A percentile compares a stretch with the other conserved stretches of the same genome.
Evolutionary conservation across 179 eudicot genomes (phyloP).

Genomic region (Gypsophila paniculata): DNA sequence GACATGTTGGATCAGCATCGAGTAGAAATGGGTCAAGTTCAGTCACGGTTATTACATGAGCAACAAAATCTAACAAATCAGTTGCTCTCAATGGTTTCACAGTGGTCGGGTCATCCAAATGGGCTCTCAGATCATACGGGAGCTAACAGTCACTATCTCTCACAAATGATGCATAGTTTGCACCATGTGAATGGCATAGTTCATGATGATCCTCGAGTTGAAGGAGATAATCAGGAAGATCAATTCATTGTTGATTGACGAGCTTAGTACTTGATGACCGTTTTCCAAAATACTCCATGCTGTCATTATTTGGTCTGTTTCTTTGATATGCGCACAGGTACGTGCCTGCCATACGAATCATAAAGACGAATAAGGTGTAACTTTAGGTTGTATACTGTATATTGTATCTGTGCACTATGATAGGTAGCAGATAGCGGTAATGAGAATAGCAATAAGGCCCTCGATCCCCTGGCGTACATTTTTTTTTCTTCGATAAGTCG

Average conservation of each 20-base stretch:
- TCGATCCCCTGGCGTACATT: background rate
- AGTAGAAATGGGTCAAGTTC: slow-evolving; percentile 71
- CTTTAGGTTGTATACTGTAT: slow-evolving; percentile 2
- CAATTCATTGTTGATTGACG: slow-evolving; percentile 80
- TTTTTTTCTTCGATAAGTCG: background rate
- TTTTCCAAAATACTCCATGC: slow-evolving; percentile 14
- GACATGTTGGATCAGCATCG: slow-evolving; percentile 65
- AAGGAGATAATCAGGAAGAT: slow-evolving; percentile 77
- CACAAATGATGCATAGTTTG: slow-evolving; percentile 85
- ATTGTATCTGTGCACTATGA: slow-evolving; percentile 17
- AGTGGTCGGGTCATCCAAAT: slow-evolving; percentile 73
- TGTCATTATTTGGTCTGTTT: background rate
- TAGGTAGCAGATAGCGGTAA: background rate
- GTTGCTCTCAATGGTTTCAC: slow-evolving; percentile 67
- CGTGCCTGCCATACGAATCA: slow-evolving; percentile 21
- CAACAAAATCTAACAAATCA: slow-evolving; percentile 75
- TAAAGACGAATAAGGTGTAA: slow-evolving; percentile 27
- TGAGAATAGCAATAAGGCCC: background rate
- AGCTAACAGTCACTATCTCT: slow-evolving; percentile 67
- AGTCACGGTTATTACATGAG: slow-evolving; percentile 70
- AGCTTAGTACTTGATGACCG: slow-evolving; percentile 22
- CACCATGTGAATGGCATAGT: slow-evolving; percentile 73
- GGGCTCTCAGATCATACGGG: slow-evolving; percentile 71
- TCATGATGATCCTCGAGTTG: slow-evolving; percentile 69
- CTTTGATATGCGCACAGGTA: background rate